Percentiles rank a stretch among this genome's conserved stretches.
Conservation (phyloP, 2,329 filamentous ascomycete genomes). For the Tolypocladium amazonense region DNA sequence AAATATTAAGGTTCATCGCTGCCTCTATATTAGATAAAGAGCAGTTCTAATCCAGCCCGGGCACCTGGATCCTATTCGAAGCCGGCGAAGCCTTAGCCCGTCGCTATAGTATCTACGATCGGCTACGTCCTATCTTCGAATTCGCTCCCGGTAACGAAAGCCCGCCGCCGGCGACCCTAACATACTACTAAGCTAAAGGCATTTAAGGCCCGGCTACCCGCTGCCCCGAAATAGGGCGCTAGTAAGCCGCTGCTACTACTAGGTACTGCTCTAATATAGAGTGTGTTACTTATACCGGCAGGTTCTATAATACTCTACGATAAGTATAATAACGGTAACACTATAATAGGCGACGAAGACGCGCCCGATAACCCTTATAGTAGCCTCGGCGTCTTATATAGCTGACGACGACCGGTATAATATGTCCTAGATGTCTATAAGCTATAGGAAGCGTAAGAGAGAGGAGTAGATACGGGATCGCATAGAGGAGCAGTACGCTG, state of each 20-base stretch:
- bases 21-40: neutral
- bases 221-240: conserved; percentile 44
- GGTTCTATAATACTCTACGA: conserved; percentile 30
- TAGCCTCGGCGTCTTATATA: conserved; percentile 76
- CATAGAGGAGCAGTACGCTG: conserved; percentile 72
- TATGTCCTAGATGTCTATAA: conserved; percentile 51
- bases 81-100: conserved; percentile 73
- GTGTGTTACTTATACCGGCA: conserved; percentile 6
- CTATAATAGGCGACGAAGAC: conserved; percentile 61
- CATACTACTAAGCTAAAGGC: conserved; percentile 81
- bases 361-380: conserved; percentile 74
- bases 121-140: conserved; percentile 80
- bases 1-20: conserved; percentile 77
- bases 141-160: conserved; percentile 75
- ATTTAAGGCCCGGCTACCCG: conserved; percentile 38
- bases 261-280: neutral
- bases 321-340: conserved; percentile 52
- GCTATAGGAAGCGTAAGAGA: conserved; percentile 67
- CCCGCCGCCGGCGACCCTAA: conserved; percentile 85
- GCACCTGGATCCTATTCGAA: conserved; percentile 90
- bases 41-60: conserved; percentile 28
- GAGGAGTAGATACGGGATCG: conserved; percentile 50
- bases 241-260: conserved; percentile 5
- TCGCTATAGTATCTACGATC: conserved; percentile 77
- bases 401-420: conserved; percentile 74